These are phyloP conservation scores for Penicillium sp. DNA, from an alignment of 2,329 filamentous ascomycete species.

Conservation along the genomic window DNA sequence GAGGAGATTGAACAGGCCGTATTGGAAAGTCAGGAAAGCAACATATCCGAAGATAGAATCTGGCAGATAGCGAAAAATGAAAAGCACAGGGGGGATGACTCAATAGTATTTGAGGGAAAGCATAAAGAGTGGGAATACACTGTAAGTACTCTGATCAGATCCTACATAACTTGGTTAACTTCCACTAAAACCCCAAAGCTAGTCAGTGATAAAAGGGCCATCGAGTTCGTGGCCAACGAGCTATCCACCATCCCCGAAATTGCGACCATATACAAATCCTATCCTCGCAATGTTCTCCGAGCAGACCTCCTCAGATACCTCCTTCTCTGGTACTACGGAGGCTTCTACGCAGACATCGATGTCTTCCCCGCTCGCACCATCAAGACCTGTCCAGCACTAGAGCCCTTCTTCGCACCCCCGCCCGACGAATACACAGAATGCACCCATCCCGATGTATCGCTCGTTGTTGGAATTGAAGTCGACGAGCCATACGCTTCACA, in stretches of 20 bases:
- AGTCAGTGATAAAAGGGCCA: conserved; percentile 2
- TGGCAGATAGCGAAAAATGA: conserved; percentile 5
- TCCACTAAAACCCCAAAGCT: not conserved
- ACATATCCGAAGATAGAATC: not conserved
- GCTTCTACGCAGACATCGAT: conserved; percentile 39
- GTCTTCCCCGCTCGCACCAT: conserved; percentile 31
- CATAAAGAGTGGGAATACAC: conserved; percentile 1
- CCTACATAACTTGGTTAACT: not conserved
- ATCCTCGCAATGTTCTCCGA: conserved; percentile 40
- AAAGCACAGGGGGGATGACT: not conserved
- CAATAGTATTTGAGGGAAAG: not conserved
- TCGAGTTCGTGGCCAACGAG: not conserved
- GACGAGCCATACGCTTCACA: conserved; percentile 38
- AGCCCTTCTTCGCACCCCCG: conserved; percentile 4
- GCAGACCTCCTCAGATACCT: conserved; percentile 48
- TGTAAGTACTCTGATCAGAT: not conserved
- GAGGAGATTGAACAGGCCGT: not conserved
- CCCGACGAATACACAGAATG: conserved; percentile 6
- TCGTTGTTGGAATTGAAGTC: conserved; percentile 36
- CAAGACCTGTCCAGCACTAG: conserved; percentile 29
- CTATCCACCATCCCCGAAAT: conserved; percentile 2
- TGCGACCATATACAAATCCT: not conserved
- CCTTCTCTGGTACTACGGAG: conserved; percentile 38
- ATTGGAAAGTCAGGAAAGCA: not conserved
- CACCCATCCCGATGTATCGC: conserved; percentile 27